These are phyloP conservation scores for Fusarium goolgardi DNA, from an alignment of 2,329 filamentous ascomycete species.

Conservation along the genomic window DNA sequence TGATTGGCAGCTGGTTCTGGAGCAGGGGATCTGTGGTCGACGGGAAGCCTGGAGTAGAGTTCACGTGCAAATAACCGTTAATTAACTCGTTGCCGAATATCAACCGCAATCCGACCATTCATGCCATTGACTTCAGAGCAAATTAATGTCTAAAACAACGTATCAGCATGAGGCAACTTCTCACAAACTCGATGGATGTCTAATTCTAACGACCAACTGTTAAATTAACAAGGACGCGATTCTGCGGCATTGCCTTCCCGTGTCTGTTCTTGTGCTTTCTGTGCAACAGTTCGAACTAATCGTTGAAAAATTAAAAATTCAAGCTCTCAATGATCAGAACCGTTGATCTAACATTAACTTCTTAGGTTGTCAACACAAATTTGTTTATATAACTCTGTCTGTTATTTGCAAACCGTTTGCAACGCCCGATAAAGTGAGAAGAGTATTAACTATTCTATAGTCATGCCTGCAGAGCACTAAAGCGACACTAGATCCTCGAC, in stretches of 20 bases:
- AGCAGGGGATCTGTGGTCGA: constrained; percentile 42
- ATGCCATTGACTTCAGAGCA: not conserved
- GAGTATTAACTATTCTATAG: not conserved
- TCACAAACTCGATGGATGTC: not conserved
- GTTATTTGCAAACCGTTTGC: not conserved
- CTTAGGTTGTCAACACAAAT: not conserved
- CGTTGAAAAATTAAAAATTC: constrained; percentile 1
- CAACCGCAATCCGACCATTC: constrained; percentile 29
- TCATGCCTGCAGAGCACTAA: not conserved
- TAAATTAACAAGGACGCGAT: not conserved
- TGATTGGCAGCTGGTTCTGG: constrained; percentile 48
- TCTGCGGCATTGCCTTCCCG: not conserved
- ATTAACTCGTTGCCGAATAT: constrained; percentile 33
- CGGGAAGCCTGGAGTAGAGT: constrained; percentile 29
- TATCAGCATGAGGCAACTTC: not conserved
- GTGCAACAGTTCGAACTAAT: constrained; percentile 19
- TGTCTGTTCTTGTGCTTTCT: constrained; percentile 2
- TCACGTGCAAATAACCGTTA: constrained; percentile 41
- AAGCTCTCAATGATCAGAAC: not conserved
- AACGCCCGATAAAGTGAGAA: constrained; percentile 10
- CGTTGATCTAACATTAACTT: not conserved
- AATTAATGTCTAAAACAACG: constrained; percentile 5
- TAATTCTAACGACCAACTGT: not conserved
- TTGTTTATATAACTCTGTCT: too few species aligned
- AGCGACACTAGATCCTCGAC: not conserved